Evolutionary conservation across 768 basidiomycete genomes (phyloP), one percentile per base, ranked within the genome.

Genomic region (Sporobolomyces phaffii): DNA sequence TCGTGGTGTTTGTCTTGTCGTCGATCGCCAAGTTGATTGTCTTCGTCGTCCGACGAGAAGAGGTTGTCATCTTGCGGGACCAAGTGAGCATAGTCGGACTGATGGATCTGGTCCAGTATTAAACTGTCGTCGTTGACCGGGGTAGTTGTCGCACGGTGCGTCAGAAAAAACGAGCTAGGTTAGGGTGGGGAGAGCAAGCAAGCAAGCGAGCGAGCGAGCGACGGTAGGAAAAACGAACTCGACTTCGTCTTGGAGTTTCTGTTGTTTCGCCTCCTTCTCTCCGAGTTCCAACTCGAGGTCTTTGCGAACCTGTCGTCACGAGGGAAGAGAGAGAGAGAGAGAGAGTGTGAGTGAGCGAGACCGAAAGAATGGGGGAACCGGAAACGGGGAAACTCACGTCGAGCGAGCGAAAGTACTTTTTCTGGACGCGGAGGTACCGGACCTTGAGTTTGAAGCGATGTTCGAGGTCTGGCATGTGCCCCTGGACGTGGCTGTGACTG

Each of bases 251-350:
- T 72, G 67, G 10, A 72, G 57, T 3, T 51, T 57, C 43, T 65
- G 60, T 18, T 56, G 51, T 43, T 65, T 72, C 31, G 56, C 60
- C 75, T 79, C 64, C 77, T 78, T 74, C 75, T 78, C 72, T 65
- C 70, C 59, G 65, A 59, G 52, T 58, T 67, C 67, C 22, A 71
- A 52, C 14, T 28, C 50, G 34, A 73, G 59, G 48, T 68, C 67
- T 24, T 63, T 69, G 38, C 64, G 33, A 5, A 29, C 36, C 65
- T 68, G 63, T 11, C 1, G 0, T 1, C 2, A 13, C 2, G 7
- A 34, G 26, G 43, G 3, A 43, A 34, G 11, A 26, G 3, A 2
- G 17, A 38, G n/a, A 13, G 28, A 6, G 48, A 24, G 20, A 5
- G 28, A 59, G 34, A 13, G 28, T 24, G 34, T 11, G 1, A 28